Evolutionary conservation across 1,139 yeast species (phyloP).

Genomic region (Blastobotrys buckinghamii): DNA sequence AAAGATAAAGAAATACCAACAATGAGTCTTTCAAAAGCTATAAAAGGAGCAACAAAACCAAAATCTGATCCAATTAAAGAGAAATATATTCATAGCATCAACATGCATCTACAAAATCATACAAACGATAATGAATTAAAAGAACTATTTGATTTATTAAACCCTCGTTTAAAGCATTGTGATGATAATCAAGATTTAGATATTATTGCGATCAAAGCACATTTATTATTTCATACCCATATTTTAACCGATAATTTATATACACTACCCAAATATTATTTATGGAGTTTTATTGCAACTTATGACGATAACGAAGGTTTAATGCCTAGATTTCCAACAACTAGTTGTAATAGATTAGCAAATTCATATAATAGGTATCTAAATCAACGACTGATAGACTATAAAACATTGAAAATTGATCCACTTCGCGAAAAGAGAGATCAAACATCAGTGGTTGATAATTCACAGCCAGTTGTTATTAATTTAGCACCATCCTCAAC

Average conservation of each 20-base stretch:
- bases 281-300: conserved; percentile 10
- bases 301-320: conserved; percentile 8
- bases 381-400: conserved; percentile 22
- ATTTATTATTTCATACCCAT: conserved; percentile 21
- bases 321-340: conserved; percentile 12
- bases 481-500: conserved; percentile 17
- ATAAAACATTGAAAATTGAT: conserved; percentile 18
- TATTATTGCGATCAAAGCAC: conserved; percentile 21
- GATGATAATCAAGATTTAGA: conserved; percentile 3
- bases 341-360: conserved; percentile 14
- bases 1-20: not conserved
- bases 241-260: conserved; percentile 20
- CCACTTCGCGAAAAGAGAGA: conserved; percentile 23
- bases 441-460: conserved; percentile 19
- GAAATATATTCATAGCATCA: conserved; percentile 18
- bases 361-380: conserved; percentile 24
- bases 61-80: conserved; percentile 20
- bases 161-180: conserved; percentile 13
- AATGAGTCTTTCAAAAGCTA: conserved; percentile 9
- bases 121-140: conserved; percentile 12
- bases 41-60: conserved; percentile 23
- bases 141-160: conserved; percentile 15
- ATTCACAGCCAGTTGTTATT: conserved; percentile 10
- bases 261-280: conserved; percentile 11
- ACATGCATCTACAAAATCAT: conserved; percentile 14